Evolutionary conservation across 2,329 filamentous ascomycete species (phyloP).

Genomic region (Aspergillus uvarum): DNA sequence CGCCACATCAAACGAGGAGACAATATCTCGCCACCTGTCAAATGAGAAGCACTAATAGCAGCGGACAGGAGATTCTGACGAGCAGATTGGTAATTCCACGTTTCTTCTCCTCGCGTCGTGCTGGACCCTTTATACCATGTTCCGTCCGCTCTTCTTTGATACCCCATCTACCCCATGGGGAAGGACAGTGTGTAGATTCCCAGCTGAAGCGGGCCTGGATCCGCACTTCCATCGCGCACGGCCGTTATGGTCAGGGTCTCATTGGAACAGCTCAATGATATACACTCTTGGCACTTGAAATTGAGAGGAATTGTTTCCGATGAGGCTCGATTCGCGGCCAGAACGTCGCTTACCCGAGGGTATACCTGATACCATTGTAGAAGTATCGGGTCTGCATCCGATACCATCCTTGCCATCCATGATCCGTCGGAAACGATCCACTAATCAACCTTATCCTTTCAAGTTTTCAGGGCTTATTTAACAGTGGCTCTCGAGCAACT

Average conservation of each 20-base stretch:
- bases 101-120: no score
- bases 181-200: background rate
- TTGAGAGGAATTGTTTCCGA: conserved; percentile 12
- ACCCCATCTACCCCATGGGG: background rate
- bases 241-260: background rate
- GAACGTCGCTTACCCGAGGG: conserved; percentile 10
- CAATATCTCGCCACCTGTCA: background rate
- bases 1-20: background rate
- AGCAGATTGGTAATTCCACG: no score
- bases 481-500: no score
- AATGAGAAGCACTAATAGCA: background rate
- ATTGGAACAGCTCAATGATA: conserved; percentile 7
- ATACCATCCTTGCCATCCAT: background rate
- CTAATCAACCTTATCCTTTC: background rate
- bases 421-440: background rate
- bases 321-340: background rate
- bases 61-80: no score
- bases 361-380: conserved; percentile 1
- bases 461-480: background rate
- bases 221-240: background rate
- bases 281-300: conserved; percentile 4
- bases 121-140: no score
- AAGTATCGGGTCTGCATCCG: conserved; percentile 1
- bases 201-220: background rate
- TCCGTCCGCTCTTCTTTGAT: no score